These are phyloP conservation scores for Pulveroboletus sp. DNA, from an alignment of 768 basidiomycete species.

Conservation along the genomic window DNA sequence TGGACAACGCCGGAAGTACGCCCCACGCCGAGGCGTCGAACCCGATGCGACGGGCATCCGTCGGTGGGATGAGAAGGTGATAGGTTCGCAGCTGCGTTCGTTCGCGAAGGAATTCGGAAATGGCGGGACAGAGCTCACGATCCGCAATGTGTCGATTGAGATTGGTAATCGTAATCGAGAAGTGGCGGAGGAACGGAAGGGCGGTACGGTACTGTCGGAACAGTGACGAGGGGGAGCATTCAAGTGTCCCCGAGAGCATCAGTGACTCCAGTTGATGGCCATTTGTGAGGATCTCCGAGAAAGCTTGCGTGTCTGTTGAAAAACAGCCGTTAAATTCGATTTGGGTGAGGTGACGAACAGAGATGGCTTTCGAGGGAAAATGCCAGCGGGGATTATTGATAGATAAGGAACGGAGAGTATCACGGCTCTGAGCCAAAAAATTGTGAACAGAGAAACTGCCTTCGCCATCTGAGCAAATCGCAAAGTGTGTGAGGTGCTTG, in stretches of 20 bases:
- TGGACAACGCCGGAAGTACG: conserved; percentile 53
- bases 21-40: conserved; percentile 72
- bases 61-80: conserved; percentile 40
- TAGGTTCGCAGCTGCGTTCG: conserved; percentile 50
- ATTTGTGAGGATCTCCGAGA: conserved; percentile 55
- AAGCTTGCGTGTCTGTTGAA: conserved; percentile 43
- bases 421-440: conserved; percentile 51
- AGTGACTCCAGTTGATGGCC: conserved; percentile 64
- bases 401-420: conserved; percentile 48
- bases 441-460: conserved; percentile 36
- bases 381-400: conserved; percentile 53
- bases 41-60: conserved; percentile 50
- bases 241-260: conserved; percentile 49
- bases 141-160: conserved; percentile 45
- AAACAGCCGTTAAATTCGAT: conserved; percentile 59
- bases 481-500: conserved; percentile 55
- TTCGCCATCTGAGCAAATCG: conserved; percentile 46
- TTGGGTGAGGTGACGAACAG: conserved; percentile 59
- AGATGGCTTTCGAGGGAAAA: conserved; percentile 50
- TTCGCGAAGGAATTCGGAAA: conserved; percentile 61
- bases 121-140: conserved; percentile 62
- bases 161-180: conserved; percentile 48
- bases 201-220: conserved; percentile 42
- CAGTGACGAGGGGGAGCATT: conserved; percentile 45
- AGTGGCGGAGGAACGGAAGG: conserved; percentile 63